Base-by-base conservation (phyloP, 441 rosid genomes). In the Croton laevigatus region DNA sequence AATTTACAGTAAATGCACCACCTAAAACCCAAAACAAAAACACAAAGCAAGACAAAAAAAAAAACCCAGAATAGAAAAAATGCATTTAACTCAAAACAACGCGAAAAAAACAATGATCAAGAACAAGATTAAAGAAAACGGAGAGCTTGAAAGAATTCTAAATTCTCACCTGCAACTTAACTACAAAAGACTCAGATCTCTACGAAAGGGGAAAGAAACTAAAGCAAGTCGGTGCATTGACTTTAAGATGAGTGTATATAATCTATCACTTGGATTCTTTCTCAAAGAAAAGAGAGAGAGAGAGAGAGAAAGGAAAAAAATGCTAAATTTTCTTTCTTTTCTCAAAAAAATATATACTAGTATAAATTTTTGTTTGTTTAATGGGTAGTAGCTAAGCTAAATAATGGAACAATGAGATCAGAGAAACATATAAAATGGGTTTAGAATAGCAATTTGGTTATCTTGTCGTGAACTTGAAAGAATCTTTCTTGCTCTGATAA, bases 191-290 rank as follows among this genome's bases (percentile, higher is more conserved):
- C 44, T 66, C 80, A 78, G 88, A 82, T 87, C 88, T 87, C 88
- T 84, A 78, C 49, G 64, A 59, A 27, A 27, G 32, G 32, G 32
- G 49, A 12, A 32, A 63, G 70, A 48, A 66, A 46, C 9, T 3
- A 34, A 38, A 73, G 37, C 70, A 27, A 72, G 82, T 80, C 70
- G 82, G 84, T 84, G 82, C 82, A 81, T 82, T 81, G 86, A 78
- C 84, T 79, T 79, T 71, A 62, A 14, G 59, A 45, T n/a, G 20
- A 40, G 62, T 59, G 68, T 10, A 52, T 19, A 46, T 10, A 68
- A 5, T 4, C 54, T n/a, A 3, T 44, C 57, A 6, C 55, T 19
- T 0, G 19, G 54, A 20, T 49, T 73, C 65, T 17, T 38, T 72
- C 48, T 38, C 63, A 73, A 60, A 69, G 42, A 69, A 59, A 66